phyloP scores from a whole-genome alignment of 805 yeast species.

The Kodamaea laetipori region DNA sequence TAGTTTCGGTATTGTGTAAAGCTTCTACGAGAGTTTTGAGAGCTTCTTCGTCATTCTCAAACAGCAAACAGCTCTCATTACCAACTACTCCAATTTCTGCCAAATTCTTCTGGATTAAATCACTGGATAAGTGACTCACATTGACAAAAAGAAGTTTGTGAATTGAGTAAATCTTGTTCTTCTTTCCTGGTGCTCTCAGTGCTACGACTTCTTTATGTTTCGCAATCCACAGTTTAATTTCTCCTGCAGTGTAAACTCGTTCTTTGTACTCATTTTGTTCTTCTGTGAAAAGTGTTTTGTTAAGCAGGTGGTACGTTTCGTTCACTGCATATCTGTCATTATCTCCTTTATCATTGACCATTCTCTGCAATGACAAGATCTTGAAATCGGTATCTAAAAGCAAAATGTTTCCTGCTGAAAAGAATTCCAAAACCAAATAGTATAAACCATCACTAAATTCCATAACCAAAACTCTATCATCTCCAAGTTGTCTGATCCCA shows the following conservation, averaged over 20 bases:
- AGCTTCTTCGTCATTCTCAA: slow-evolving; percentile 27
- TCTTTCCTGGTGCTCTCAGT: slow-evolving; percentile 21
- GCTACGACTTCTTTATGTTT: slow-evolving; percentile 31
- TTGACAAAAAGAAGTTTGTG: slow-evolving; percentile 70
- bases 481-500: slow-evolving; percentile 68
- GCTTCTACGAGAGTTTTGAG: slow-evolving; percentile 39
- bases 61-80: slow-evolving; percentile 35
- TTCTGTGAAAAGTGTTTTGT: slow-evolving; percentile 46
- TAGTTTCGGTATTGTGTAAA: slow-evolving; percentile 49
- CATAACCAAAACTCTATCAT: slow-evolving; percentile 81
- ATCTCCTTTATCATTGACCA: slow-evolving; percentile 72
- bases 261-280: slow-evolving; percentile 13
- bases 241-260: slow-evolving; percentile 28
- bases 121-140: slow-evolving; percentile 76
- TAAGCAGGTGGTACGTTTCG: slow-evolving; percentile 65
- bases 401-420: slow-evolving; percentile 91
- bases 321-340: slow-evolving; percentile 72
- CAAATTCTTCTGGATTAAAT: slow-evolving; percentile 65
- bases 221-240: slow-evolving; percentile 43
- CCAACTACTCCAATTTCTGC: slow-evolving; percentile 49
- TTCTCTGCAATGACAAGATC: slow-evolving; percentile 74
- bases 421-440: slow-evolving; percentile 84
- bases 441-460: slow-evolving; percentile 81
- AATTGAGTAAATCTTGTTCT: slow-evolving; percentile 55
- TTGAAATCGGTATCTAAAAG: slow-evolving; percentile 68